Conservation (phyloP, 2,329 filamentous ascomycete species). For the Alternaria sp. region DNA sequence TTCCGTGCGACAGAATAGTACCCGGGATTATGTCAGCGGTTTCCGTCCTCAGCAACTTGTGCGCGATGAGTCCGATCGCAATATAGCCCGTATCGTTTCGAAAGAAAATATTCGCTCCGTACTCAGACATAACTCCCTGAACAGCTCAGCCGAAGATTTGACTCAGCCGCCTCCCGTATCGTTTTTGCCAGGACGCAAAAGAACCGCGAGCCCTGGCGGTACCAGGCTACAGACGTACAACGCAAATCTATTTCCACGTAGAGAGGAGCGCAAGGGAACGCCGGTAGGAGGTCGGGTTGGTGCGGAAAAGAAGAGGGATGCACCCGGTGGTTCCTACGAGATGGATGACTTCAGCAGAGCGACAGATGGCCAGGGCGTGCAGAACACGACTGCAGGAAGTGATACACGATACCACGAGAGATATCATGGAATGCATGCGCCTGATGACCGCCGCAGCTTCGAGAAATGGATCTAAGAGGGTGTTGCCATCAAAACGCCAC, state of each 20-base stretch:
- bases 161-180: constrained; percentile 7
- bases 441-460: neutral
- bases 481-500: neutral
- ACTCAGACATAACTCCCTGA: constrained; percentile 27
- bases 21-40: neutral
- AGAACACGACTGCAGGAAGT: neutral
- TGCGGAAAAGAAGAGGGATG: constrained; percentile 1
- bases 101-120: constrained; percentile 45
- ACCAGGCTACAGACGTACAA: constrained; percentile 36
- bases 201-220: neutral
- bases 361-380: neutral
- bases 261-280: constrained; percentile 21
- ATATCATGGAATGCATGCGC: neutral
- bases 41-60: constrained; percentile 9
- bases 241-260: constrained; percentile 41
- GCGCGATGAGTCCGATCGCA: constrained; percentile 6
- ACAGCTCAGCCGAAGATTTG: constrained; percentile 30
- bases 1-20: constrained; percentile 18
- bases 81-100: constrained; percentile 39
- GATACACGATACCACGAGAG: neutral
- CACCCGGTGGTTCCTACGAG: neutral
- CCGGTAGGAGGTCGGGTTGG: constrained; percentile 20
- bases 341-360: neutral
- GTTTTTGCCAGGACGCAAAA: neutral
- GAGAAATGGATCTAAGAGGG: neutral